These are phyloP conservation scores for Talaromyces sp. DNA, from an alignment of 2,329 filamentous ascomycete genomes.

Conservation along the genomic window DNA sequence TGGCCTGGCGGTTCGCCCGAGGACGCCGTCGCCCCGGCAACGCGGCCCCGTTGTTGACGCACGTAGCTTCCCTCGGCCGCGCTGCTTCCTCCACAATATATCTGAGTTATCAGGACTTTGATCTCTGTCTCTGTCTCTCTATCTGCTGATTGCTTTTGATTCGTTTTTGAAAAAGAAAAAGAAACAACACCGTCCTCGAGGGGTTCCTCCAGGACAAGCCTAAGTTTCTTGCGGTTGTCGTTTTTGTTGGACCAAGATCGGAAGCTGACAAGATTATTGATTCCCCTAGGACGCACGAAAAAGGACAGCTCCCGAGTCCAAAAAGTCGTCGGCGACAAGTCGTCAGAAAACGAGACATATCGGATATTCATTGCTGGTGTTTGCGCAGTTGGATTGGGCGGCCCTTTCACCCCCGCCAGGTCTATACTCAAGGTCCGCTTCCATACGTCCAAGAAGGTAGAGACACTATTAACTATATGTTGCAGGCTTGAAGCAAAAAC, in stretches of 20 bases:
- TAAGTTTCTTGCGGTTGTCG: slow-evolving; percentile 12
- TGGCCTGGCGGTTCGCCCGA: neutral
- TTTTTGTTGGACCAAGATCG: slow-evolving; percentile 1
- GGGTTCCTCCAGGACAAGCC: slow-evolving; percentile 7
- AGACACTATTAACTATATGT: neutral
- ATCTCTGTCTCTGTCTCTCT: neutral
- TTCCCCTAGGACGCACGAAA: slow-evolving; percentile 8
- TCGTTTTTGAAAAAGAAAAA: slow-evolving; percentile 7
- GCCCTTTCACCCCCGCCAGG: slow-evolving; percentile 1
- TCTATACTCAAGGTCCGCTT: slow-evolving; percentile 4
- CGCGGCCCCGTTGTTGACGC: slow-evolving; percentile 32
- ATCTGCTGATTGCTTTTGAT: neutral
- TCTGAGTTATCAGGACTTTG: neutral
- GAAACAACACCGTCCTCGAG: slow-evolving; percentile 5
- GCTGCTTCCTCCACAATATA: neutral
- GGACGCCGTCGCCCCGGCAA: slow-evolving; percentile 31
- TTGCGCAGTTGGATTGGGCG: slow-evolving; percentile 7
- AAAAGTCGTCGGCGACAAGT: slow-evolving; percentile 2
- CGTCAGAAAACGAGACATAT: slow-evolving; percentile 1
- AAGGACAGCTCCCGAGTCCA: slow-evolving; percentile 5
- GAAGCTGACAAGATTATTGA: slow-evolving; percentile 9
- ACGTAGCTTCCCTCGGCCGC: slow-evolving; percentile 13
- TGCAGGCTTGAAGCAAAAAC: neutral
- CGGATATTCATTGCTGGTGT: neutral
- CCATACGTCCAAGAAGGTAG: neutral